These are phyloP conservation scores for Podaxis sp. DNA, from an alignment of 768 basidiomycete genomes.

Conservation along the genomic window DNA sequence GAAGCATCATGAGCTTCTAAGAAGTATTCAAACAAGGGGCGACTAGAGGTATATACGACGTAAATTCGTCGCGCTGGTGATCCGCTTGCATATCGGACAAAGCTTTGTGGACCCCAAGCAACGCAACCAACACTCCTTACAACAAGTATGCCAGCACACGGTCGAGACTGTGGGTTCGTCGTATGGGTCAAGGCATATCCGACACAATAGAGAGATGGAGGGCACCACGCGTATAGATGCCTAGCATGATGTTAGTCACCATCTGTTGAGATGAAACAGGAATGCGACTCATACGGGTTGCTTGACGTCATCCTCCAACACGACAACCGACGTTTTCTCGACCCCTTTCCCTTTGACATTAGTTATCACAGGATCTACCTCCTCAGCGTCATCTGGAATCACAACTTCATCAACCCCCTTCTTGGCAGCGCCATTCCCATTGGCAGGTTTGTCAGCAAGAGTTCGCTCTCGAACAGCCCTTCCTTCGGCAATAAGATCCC, in stretches of 20 bases:
- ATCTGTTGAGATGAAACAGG: not conserved
- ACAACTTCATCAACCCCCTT: no score
- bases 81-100: slow-evolving; percentile 86
- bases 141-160: slow-evolving; percentile 87
- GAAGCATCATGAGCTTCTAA: no score
- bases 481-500: slow-evolving; percentile 51
- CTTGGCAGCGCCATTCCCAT: no score
- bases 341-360: slow-evolving; percentile 45
- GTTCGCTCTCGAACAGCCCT: slow-evolving; percentile 35
- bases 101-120: slow-evolving; percentile 79
- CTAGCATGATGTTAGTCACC: slow-evolving; percentile 21
- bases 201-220: slow-evolving; percentile 49
- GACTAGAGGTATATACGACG: slow-evolving; percentile 67
- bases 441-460: no score
- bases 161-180: slow-evolving; percentile 76
- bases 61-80: slow-evolving; percentile 71
- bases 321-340: slow-evolving; percentile 40
- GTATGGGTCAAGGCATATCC: slow-evolving; percentile 78
- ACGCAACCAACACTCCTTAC: slow-evolving; percentile 78
- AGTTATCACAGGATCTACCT: no score
- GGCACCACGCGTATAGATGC: slow-evolving; percentile 39
- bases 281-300: slow-evolving; percentile 40
- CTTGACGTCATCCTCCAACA: slow-evolving; percentile 59
- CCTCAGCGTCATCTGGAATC: no score
- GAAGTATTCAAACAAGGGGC: not conserved